Conservation (phyloP, 768 basidiomycete species). For the Tulasnella sp. region DNA sequence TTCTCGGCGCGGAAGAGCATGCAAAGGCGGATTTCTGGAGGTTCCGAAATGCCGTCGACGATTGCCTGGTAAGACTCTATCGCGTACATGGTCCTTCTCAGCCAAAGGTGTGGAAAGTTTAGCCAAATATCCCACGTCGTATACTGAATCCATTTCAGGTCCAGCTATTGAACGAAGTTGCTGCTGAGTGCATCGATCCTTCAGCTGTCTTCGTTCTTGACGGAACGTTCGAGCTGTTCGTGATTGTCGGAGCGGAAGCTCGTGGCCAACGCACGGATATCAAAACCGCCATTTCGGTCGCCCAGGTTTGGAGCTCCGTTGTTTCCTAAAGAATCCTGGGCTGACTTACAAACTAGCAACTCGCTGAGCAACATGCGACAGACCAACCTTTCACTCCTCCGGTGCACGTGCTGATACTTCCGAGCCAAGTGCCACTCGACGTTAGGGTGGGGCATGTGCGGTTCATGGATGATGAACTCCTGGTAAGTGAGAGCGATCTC, state of each 20-base stretch:
- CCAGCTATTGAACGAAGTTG: slow-evolving; percentile 22
- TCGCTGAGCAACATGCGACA: slow-evolving; percentile 51
- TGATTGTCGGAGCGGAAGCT: slow-evolving; percentile 66
- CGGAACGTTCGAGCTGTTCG: slow-evolving; percentile 76
- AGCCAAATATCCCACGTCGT: background rate
- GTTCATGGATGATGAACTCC: slow-evolving; percentile 57
- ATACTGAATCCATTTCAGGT: background rate
- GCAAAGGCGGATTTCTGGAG: slow-evolving; percentile 80
- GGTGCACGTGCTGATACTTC: slow-evolving; percentile 68
- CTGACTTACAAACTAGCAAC: slow-evolving; percentile 43
- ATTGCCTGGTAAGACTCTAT: slow-evolving; percentile 57
- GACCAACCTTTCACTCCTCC: slow-evolving; percentile 66
- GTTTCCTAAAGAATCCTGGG: background rate
- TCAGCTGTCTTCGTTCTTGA: slow-evolving; percentile 61
- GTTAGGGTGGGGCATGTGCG: slow-evolving; percentile 59
- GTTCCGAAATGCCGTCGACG: slow-evolving; percentile 53
- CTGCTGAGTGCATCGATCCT: slow-evolving; percentile 24
- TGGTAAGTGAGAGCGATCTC: slow-evolving; percentile 46
- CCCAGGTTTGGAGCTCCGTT: slow-evolving; percentile 46
- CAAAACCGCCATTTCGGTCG: slow-evolving; percentile 55
- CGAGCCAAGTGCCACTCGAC: slow-evolving; percentile 70
- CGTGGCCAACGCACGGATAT: slow-evolving; percentile 59
- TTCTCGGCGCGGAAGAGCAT: slow-evolving; percentile 69
- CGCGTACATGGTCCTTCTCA: slow-evolving; percentile 46
- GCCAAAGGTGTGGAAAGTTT: slow-evolving; percentile 33